Conservation (phyloP, 305 asterid genomes). For the Rubia tinctorum region DNA sequence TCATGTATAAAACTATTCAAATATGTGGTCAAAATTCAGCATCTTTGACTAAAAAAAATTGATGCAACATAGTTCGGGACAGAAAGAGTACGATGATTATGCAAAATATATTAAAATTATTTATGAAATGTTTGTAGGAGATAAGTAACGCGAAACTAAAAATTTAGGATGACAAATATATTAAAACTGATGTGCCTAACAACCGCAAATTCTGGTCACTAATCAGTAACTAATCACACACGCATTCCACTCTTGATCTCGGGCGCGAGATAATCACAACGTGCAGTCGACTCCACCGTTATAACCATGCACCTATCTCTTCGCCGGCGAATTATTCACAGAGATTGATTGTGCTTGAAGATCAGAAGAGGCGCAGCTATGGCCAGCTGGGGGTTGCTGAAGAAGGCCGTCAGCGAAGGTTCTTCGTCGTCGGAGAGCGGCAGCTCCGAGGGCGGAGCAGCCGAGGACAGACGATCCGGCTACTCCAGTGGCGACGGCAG, state of each 20-base stretch:
- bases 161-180: no score
- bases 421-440: slow-evolving; percentile 51
- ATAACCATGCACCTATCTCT: not conserved
- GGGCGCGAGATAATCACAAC: not conserved
- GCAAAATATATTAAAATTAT: no score
- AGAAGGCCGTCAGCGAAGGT: slow-evolving; percentile 26
- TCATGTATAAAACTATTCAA: no score
- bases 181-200: no score
- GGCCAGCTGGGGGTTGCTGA: slow-evolving; percentile 15
- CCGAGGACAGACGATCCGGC: slow-evolving; percentile 35
- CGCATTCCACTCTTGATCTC: not conserved
- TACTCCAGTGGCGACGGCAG: slow-evolving; percentile 26
- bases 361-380: not conserved
- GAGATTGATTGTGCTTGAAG: not conserved
- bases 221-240: not conserved
- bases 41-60: no score
- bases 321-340: not conserved
- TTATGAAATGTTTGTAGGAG: no score
- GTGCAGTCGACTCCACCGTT: not conserved
- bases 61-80: no score
- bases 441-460: slow-evolving; percentile 58
- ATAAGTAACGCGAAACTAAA: no score
- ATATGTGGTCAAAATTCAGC: no score
- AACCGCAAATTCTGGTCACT: not conserved
- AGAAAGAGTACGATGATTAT: no score